phyloP scores from a whole-genome alignment of 768 basidiomycete species.

The Dentipellis fragilis region DNA sequence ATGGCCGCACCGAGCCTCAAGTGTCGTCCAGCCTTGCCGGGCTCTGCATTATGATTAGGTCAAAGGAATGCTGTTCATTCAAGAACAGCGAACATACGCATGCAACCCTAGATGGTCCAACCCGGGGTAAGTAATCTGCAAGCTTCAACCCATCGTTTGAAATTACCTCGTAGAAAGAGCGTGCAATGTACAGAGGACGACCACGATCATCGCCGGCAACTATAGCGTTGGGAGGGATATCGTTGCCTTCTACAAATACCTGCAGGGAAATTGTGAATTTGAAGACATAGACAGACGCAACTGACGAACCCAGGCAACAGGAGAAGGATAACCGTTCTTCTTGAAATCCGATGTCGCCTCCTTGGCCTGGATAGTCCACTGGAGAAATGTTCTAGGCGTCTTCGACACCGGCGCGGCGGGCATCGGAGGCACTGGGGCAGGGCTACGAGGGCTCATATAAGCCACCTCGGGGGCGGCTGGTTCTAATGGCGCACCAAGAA shows the following conservation, averaged over 20 bases:
- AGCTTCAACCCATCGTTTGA: background rate
- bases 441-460: no score
- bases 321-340: constrained; percentile 7
- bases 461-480: no score
- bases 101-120: constrained; percentile 1
- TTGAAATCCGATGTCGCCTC: constrained; percentile 6
- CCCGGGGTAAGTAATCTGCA: background rate
- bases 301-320: constrained; percentile 11
- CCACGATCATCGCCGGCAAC: constrained; percentile 10
- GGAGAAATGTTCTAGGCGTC: constrained; percentile 4
- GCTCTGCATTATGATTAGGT: constrained; percentile 18
- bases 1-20: constrained; percentile 21
- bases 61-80: no score
- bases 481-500: background rate
- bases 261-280: background rate
- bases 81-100: constrained; percentile 5
- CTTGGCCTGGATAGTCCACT: constrained; percentile 8
- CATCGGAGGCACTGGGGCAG: background rate
- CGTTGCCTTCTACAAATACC: constrained; percentile 9
- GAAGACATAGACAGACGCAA: background rate
- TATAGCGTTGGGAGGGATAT: constrained; percentile 11
- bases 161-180: constrained; percentile 11
- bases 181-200: constrained; percentile 9
- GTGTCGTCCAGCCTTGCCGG: constrained; percentile 25
- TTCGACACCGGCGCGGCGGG: background rate